Evolutionary conservation across 2,329 filamentous ascomycete species (phyloP).

Genomic region (Penicillium freii): DNA sequence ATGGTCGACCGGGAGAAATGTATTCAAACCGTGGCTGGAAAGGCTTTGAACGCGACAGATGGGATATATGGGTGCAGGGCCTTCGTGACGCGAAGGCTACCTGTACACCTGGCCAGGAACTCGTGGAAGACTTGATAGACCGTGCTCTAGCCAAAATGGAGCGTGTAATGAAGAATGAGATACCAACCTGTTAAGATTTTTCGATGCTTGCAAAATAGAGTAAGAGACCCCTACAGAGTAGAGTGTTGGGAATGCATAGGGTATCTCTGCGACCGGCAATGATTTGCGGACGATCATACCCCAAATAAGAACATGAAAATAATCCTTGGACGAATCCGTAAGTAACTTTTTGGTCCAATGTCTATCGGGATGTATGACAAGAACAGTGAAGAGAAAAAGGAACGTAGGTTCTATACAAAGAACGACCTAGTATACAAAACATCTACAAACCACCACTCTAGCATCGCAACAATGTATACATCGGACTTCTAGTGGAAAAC

Average conservation of each 20-base stretch:
- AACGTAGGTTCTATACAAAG: too few relatives aligned
- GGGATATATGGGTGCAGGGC: constrained; percentile 2
- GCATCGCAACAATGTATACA: background rate
- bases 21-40: background rate
- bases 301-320: background rate
- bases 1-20: constrained; percentile 2
- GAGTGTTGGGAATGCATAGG: background rate
- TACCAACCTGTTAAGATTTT: background rate
- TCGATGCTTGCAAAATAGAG: background rate
- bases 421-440: too few relatives aligned
- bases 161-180: background rate
- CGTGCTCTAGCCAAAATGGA: constrained; percentile 2
- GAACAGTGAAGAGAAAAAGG: background rate
- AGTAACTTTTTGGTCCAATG: background rate
- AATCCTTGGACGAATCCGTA: background rate
- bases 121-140: background rate
- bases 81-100: background rate
- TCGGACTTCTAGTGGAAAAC: background rate
- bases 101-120: background rate
- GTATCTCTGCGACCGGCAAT: background rate
- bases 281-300: background rate
- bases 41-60: constrained; percentile 5
- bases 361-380: background rate
- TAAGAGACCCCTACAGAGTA: too few relatives aligned
- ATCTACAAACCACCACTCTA: background rate